phyloP scores from a whole-genome alignment of 306 rosid species.

The Astragalus membranaceus region DNA sequence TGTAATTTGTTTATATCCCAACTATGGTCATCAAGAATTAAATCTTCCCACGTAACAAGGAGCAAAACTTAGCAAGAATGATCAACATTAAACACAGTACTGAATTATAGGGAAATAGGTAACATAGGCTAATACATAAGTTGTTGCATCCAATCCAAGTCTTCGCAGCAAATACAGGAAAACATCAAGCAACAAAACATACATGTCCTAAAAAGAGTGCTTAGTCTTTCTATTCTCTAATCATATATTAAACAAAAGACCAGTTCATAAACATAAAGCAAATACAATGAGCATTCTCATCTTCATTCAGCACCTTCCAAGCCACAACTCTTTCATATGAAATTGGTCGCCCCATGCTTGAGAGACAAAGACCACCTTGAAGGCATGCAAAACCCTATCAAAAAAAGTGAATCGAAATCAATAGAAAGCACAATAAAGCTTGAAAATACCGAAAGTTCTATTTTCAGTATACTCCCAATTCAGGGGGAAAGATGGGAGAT shows the following conservation, averaged over 20 bases:
- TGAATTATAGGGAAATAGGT: not conserved
- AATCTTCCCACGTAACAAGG: not conserved
- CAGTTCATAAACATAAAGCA: slow-evolving; percentile 94
- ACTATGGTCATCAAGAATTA: not conserved
- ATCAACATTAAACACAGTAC: not conserved
- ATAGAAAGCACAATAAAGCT: not conserved
- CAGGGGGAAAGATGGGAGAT: not conserved
- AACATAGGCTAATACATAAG: not conserved
- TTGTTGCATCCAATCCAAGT: slow-evolving; percentile 24
- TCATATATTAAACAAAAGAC: slow-evolving; percentile 69
- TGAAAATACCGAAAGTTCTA: not conserved
- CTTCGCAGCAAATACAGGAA: not conserved
- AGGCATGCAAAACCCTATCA: slow-evolving; percentile 88
- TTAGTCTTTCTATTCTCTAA: slow-evolving; percentile 5
- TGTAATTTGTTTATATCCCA: not conserved
- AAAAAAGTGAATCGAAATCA: not conserved
- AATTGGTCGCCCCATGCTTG: slow-evolving; percentile 99
- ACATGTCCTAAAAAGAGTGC: slow-evolving; percentile 12
- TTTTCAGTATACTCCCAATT: no score
- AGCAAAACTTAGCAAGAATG: not conserved
- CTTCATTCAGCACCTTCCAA: slow-evolving; percentile 98
- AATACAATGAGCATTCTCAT: slow-evolving; percentile 92
- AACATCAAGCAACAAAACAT: slow-evolving; percentile 12
- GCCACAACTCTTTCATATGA: slow-evolving; percentile 94
- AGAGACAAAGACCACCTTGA: slow-evolving; percentile 93